phyloP scores from a whole-genome alignment of 1,284 basidiomycete species.

The Garcileccinum viscosum region DNA sequence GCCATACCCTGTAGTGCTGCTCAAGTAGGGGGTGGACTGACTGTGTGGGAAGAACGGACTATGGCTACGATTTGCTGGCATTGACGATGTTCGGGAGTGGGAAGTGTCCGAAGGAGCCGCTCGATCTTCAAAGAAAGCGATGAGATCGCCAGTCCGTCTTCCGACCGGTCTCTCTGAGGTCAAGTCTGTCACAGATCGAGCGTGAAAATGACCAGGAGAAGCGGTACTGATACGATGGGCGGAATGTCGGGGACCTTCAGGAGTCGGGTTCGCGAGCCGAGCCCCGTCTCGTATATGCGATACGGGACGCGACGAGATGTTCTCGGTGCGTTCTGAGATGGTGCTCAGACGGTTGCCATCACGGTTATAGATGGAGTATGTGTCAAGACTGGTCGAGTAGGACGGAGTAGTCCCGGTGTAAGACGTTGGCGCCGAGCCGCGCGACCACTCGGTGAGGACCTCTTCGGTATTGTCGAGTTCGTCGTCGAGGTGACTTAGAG shows the following conservation, averaged over 20 bases:
- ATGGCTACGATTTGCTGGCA: slow-evolving; percentile 56
- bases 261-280: slow-evolving; percentile 43
- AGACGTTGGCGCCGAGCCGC: slow-evolving; percentile 41
- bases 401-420: slow-evolving; percentile 46
- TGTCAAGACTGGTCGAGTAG: slow-evolving; percentile 36
- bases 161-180: slow-evolving; percentile 48
- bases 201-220: slow-evolving; percentile 35
- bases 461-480: slow-evolving; percentile 69
- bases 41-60: slow-evolving; percentile 57
- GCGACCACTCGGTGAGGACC: slow-evolving; percentile 63
- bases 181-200: slow-evolving; percentile 34
- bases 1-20: slow-evolving; percentile 37
- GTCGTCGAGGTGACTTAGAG: slow-evolving; percentile 67
- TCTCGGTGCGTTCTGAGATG: slow-evolving; percentile 68
- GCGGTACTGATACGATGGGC: slow-evolving; percentile 31
- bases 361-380: slow-evolving; percentile 46
- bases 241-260: slow-evolving; percentile 51
- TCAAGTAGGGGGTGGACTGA: slow-evolving; percentile 49
- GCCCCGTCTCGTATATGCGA: slow-evolving; percentile 43
- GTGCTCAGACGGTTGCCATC: slow-evolving; percentile 55
- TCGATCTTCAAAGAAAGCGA: slow-evolving; percentile 75
- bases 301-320: slow-evolving; percentile 48
- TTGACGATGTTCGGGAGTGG: slow-evolving; percentile 60
- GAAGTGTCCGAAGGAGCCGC: slow-evolving; percentile 38
- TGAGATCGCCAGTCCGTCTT: slow-evolving; percentile 70